Evolutionary conservation across 164 flowering plant genomes (phyloP).

Genomic region (Chloranthus sessilifolius): DNA sequence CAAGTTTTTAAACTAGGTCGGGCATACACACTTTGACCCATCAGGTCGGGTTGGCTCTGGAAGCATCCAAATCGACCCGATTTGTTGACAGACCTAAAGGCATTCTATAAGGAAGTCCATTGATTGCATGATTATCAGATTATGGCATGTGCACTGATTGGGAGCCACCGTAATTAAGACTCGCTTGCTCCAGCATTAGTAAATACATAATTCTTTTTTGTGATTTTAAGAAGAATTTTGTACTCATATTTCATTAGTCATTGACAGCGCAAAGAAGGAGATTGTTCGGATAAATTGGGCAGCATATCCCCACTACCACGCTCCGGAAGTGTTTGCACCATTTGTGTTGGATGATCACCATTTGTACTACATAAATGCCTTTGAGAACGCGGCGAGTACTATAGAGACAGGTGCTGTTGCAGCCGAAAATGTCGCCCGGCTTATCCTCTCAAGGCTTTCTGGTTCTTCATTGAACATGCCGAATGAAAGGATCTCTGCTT

Average conservation of each 20-base stretch:
- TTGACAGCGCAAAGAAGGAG: slow-evolving; percentile 55
- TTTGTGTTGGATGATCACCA: slow-evolving; percentile 69
- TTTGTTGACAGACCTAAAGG: too few species aligned
- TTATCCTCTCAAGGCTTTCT: slow-evolving; percentile 62
- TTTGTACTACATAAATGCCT: slow-evolving; percentile 86
- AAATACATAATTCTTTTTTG: background rate
- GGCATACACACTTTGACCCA: background rate
- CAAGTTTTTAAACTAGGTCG: too few species aligned
- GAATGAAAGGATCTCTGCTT: slow-evolving; percentile 19
- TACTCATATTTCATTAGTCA: too few species aligned
- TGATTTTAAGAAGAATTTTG: too few species aligned
- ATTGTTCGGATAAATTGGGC: slow-evolving; percentile 75
- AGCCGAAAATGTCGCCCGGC: slow-evolving; percentile 89
- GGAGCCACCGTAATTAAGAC: background rate
- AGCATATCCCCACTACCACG: slow-evolving; percentile 81
- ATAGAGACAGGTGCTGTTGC: slow-evolving; percentile 96
- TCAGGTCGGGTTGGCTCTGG: too few species aligned
- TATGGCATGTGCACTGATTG: too few species aligned
- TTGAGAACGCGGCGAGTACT: slow-evolving; percentile 95
- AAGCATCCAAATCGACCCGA: too few species aligned
- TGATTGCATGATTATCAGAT: too few species aligned
- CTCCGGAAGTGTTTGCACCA: slow-evolving; percentile 87
- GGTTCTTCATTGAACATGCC: slow-evolving; percentile 13
- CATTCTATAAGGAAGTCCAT: too few species aligned
- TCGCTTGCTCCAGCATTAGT: background rate